These are phyloP conservation scores for Gnomoniopsis smithogilvyi DNA, from an alignment of 2,329 filamentous ascomycete species.

Conservation along the genomic window DNA sequence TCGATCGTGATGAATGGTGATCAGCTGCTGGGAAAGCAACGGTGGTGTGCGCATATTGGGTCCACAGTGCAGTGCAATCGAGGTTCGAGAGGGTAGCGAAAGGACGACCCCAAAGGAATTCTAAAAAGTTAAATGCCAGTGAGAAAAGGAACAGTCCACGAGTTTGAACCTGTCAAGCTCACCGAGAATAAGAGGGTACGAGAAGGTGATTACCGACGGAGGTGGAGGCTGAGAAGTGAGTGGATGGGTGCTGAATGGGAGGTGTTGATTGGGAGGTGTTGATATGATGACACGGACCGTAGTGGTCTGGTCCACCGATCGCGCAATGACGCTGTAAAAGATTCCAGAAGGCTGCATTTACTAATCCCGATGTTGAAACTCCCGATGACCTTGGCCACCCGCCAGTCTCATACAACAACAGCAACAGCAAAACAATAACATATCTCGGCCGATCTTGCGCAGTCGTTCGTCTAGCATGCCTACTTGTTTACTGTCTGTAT, in stretches of 20 bases:
- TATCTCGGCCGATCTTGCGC: no score
- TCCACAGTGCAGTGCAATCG: neutral
- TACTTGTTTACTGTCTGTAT: neutral
- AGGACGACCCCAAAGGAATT: neutral
- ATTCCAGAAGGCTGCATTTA: neutral
- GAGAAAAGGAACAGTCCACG: neutral
- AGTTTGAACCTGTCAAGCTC: neutral
- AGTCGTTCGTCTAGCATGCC: no score
- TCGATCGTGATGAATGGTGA: neutral
- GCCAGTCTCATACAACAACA: no score
- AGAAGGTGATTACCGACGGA: neutral
- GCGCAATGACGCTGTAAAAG: no score
- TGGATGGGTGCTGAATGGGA: neutral
- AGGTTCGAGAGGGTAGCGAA: neutral
- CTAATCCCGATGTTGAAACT: no score
- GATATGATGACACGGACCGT: neutral
- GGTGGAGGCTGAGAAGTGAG: neutral
- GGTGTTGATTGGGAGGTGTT: neutral
- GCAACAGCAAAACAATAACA: no score
- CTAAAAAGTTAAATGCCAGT: neutral
- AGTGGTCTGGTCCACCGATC: no score
- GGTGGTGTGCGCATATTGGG: constrained; percentile 7
- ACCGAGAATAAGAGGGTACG: neutral
- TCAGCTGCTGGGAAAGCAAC: neutral
- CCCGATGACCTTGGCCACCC: no score